Conservation (phyloP, 768 basidiomycete genomes). For the Podaxis sp. region DNA sequence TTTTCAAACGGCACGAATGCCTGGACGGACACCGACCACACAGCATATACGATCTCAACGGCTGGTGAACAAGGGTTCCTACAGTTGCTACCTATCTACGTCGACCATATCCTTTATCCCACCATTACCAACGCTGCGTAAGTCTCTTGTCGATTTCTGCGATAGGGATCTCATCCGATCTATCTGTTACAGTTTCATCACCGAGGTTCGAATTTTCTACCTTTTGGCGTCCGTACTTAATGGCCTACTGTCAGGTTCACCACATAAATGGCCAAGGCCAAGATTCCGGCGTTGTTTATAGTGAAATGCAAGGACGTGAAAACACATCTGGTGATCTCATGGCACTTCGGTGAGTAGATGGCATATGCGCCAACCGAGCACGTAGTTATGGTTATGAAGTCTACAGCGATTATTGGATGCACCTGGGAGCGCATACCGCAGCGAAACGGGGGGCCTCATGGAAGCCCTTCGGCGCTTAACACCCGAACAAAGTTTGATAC, state of each 20-base stretch:
- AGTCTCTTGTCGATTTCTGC: slow-evolving; percentile 26
- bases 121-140: slow-evolving; percentile 88
- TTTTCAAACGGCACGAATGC: slow-evolving; percentile 93
- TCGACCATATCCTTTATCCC: slow-evolving; percentile 97
- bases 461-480: slow-evolving; percentile 82
- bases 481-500: slow-evolving; percentile 77
- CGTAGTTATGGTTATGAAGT: slow-evolving; percentile 37
- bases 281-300: slow-evolving; percentile 95
- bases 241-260: slow-evolving; percentile 61
- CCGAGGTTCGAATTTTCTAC: slow-evolving; percentile 41
- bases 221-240: slow-evolving; percentile 8
- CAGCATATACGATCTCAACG: slow-evolving; percentile 93
- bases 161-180: not conserved
- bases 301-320: slow-evolving; percentile 95
- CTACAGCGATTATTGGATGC: slow-evolving; percentile 82
- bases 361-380: not conserved
- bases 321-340: slow-evolving; percentile 92
- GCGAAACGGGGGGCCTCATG: slow-evolving; percentile 97
- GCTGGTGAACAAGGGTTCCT: slow-evolving; percentile 93
- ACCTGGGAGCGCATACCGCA: slow-evolving; percentile 82
- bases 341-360: slow-evolving; percentile 67
- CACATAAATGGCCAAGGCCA: slow-evolving; percentile 90
- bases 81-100: slow-evolving; percentile 82
- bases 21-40: slow-evolving; percentile 96
- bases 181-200: slow-evolving; percentile 45